Percentiles rank a stretch among this genome's conserved stretches.
phyloP scores from a whole-genome alignment of 1,284 basidiomycete genomes.

The Sutorius eximius region DNA sequence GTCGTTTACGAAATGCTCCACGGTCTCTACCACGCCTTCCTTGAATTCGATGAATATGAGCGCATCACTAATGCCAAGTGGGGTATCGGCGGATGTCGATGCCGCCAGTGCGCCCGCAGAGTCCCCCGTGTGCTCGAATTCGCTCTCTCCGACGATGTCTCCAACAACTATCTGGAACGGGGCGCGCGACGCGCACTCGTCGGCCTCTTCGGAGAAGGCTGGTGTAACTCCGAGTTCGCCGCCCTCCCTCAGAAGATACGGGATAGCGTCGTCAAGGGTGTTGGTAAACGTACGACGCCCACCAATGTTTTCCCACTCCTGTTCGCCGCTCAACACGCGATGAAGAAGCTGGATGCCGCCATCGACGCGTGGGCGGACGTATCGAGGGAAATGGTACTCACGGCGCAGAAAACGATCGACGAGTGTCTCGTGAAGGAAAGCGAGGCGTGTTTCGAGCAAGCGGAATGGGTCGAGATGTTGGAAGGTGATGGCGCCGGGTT shows the following conservation, averaged over 20 bases:
- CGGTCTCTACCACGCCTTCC: slow-evolving; percentile 80
- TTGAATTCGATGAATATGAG: slow-evolving; percentile 75
- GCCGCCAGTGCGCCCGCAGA: slow-evolving; percentile 76
- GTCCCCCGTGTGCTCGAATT: slow-evolving; percentile 83
- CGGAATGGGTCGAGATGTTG: slow-evolving; percentile 74
- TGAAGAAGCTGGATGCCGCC: slow-evolving; percentile 51
- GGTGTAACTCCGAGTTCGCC: slow-evolving; percentile 81
- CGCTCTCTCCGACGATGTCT: slow-evolving; percentile 70
- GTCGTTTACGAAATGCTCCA: slow-evolving; percentile 87
- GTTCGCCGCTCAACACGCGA: slow-evolving; percentile 64
- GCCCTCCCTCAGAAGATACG: slow-evolving; percentile 64
- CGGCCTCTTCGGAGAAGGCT: slow-evolving; percentile 80
- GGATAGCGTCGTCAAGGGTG: slow-evolving; percentile 66
- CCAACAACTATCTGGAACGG: slow-evolving; percentile 67
- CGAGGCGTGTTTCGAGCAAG: slow-evolving; percentile 62
- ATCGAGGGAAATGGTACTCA: slow-evolving; percentile 62
- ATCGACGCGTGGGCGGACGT: slow-evolving; percentile 70
- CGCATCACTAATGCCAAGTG: slow-evolving; percentile 67
- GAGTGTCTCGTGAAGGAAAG: slow-evolving; percentile 59
- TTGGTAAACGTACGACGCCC: slow-evolving; percentile 65
- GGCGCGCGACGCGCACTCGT: slow-evolving; percentile 75
- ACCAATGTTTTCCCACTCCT: slow-evolving; percentile 66
- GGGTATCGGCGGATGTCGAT: slow-evolving; percentile 78
- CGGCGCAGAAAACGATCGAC: slow-evolving; percentile 60
- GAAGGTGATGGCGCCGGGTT: slow-evolving; percentile 68